Evolutionary conservation across 1,284 basidiomycete genomes (phyloP).

Genomic region (Cutaneotrichosporon spelunceum): DNA sequence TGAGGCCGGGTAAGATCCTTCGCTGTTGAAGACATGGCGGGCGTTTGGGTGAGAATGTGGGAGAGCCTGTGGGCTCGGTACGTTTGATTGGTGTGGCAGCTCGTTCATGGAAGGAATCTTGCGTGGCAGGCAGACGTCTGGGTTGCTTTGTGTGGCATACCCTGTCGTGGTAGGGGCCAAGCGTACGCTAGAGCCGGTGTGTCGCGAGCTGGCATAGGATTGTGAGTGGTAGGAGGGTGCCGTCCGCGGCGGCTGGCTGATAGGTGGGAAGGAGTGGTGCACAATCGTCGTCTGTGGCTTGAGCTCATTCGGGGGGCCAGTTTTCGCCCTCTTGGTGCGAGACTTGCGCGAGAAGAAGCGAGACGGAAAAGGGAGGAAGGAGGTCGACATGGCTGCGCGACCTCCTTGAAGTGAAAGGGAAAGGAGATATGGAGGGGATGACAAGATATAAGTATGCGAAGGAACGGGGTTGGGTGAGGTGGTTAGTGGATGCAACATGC

Average conservation of each 20-base stretch:
- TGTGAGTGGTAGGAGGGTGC: neutral
- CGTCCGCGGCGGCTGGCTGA: neutral
- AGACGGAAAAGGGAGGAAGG: constrained; percentile 6
- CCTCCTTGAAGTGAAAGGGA: neutral
- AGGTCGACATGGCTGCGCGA: constrained; percentile 7
- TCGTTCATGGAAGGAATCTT: constrained; percentile 5
- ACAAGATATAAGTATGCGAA: neutral
- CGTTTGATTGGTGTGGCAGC: neutral
- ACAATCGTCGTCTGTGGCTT: neutral
- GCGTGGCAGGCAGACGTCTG: constrained; percentile 5
- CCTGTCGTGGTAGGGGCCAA: neutral
- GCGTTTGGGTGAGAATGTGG: neutral
- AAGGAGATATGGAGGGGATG: neutral
- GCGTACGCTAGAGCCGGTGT: neutral
- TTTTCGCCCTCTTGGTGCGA: neutral
- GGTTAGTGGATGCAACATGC: neutral
- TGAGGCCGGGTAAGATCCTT: neutral
- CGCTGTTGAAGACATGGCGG: neutral
- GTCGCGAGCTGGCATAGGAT: neutral
- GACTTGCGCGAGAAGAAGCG: constrained; percentile 7
- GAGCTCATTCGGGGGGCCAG: neutral
- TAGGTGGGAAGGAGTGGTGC: neutral
- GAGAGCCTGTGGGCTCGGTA: neutral
- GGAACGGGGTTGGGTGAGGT: neutral
- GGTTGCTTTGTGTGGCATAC: neutral